These are phyloP conservation scores for Nasturtium officinale DNA, from an alignment of 345 rosid genomes.

Conservation along the genomic window DNA sequence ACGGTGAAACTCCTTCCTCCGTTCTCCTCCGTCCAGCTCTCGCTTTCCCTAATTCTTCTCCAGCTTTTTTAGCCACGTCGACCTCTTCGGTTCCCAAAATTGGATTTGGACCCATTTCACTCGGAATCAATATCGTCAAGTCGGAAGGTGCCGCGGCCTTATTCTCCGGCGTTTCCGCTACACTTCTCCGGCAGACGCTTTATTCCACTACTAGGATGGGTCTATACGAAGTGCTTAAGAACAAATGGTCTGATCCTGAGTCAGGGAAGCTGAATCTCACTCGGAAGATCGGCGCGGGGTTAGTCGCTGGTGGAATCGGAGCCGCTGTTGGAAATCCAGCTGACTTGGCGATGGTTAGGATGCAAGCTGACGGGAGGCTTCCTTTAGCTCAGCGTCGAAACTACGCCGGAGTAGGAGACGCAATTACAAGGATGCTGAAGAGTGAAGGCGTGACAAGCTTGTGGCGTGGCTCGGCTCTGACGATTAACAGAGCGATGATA, in stretches of 20 bases:
- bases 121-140: constrained; percentile 57
- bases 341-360: constrained; percentile 84
- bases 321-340: constrained; percentile 85
- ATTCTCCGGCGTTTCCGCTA: constrained; percentile 81
- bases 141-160: constrained; percentile 62
- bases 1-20: constrained; percentile 58
- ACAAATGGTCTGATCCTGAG: constrained; percentile 62
- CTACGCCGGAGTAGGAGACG: constrained; percentile 68
- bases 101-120: constrained; percentile 36
- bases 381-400: constrained; percentile 65
- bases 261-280: constrained; percentile 44
- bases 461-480: constrained; percentile 76
- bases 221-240: constrained; percentile 67
- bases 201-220: constrained; percentile 91
- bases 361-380: constrained; percentile 85
- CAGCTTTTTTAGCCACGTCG: constrained; percentile 23
- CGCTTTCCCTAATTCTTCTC: constrained; percentile 47
- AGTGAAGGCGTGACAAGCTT: constrained; percentile 38
- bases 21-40: constrained; percentile 56
- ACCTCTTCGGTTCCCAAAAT: constrained; percentile 19
- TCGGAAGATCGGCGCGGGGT: constrained; percentile 61
- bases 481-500: constrained; percentile 81
- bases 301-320: constrained; percentile 69
- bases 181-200: constrained; percentile 75
- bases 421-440: constrained; percentile 67